Evolutionary conservation across 1,139 yeast species (phyloP).

Genomic region (Protomyces lactucae-debilis): DNA sequence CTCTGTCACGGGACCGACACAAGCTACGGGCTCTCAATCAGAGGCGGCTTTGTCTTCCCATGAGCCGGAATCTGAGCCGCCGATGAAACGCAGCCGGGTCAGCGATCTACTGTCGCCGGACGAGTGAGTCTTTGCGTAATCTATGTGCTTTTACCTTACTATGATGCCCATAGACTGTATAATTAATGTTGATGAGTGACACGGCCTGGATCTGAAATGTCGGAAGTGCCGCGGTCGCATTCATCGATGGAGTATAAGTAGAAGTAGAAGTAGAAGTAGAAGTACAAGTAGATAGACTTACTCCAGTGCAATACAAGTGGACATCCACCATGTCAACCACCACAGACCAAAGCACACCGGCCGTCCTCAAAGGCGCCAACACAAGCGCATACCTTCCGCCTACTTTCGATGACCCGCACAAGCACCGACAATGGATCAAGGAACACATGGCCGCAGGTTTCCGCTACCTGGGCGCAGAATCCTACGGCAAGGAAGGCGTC

Average conservation of each 20-base stretch:
- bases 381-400: not conserved
- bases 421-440: slow-evolving; percentile 57
- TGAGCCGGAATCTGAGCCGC: not conserved
- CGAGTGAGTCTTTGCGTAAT: not conserved
- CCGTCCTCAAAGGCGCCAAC: not conserved
- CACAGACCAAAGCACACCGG: not conserved
- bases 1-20: too few relatives aligned
- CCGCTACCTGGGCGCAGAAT: not conserved
- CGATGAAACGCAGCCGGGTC: not conserved
- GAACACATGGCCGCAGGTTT: slow-evolving; percentile 62
- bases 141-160: too few relatives aligned
- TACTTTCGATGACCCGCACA: slow-evolving; percentile 32
- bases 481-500: slow-evolving; percentile 46
- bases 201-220: too few relatives aligned
- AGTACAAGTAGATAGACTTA: too few relatives aligned
- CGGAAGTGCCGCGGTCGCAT: too few relatives aligned
- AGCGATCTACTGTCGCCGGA: not conserved
- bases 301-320: too few relatives aligned
- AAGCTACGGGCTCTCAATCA: too few relatives aligned
- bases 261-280: too few relatives aligned
- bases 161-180: too few relatives aligned
- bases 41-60: too few relatives aligned
- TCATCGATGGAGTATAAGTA: too few relatives aligned
- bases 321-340: not conserved
- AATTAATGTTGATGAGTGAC: too few relatives aligned